phyloP scores from a whole-genome alignment of 208 protist genomes.

The Crithidia sp. region DNA sequence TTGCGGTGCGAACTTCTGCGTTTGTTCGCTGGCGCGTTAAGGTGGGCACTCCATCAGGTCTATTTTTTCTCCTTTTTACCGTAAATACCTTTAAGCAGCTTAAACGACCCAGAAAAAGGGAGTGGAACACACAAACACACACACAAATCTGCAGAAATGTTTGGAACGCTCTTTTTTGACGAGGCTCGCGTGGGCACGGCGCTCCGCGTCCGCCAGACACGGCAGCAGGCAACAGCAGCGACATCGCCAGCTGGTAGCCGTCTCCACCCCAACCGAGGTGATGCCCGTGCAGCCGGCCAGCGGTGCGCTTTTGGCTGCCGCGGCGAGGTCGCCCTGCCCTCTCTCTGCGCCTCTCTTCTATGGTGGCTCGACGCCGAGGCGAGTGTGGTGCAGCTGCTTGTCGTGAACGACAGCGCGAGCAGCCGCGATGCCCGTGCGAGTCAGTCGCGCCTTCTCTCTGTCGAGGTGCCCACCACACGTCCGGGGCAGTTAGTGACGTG shows the following conservation, averaged over 20 bases:
- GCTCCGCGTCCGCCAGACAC: constrained; percentile 27
- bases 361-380: constrained; percentile 78
- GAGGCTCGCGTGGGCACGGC: constrained; percentile 56
- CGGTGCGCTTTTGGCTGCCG: constrained; percentile 43
- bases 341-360: constrained; percentile 58
- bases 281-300: constrained; percentile 19
- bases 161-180: constrained; percentile 84
- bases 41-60: too few relatives aligned
- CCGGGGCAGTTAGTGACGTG: constrained; percentile 60
- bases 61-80: too few relatives aligned
- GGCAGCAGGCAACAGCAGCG: not conserved
- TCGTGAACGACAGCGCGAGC: constrained; percentile 51
- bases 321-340: constrained; percentile 61
- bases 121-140: not conserved
- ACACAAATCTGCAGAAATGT: constrained; percentile 40
- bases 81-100: not conserved
- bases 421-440: constrained; percentile 45
- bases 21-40: too few relatives aligned
- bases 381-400: constrained; percentile 56
- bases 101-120: constrained; percentile 9
- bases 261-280: not conserved
- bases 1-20: too few relatives aligned
- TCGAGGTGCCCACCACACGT: constrained; percentile 52
- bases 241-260: too few relatives aligned
- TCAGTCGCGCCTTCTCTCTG: constrained; percentile 61